Base-by-base conservation (phyloP, 2,329 filamentous ascomycete species). In the Penicillium polonicum region DNA sequence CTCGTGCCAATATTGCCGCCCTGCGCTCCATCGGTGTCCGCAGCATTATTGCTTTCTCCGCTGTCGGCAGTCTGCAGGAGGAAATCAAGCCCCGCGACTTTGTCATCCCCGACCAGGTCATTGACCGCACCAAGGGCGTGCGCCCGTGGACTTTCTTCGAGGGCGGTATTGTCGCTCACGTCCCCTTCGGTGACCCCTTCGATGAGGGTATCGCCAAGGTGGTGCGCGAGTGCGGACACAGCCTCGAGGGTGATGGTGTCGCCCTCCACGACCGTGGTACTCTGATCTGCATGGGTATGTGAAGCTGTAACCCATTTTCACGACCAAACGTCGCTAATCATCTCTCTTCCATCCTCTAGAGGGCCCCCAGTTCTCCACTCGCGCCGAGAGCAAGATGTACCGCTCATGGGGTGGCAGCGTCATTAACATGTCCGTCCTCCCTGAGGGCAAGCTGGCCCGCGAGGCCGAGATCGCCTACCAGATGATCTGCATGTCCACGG, bases 401-500 rank as follows among this genome's bases (percentile, higher is more conserved):
- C 91, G 94, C 67, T 83, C 86, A 60, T 97, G 92, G 90, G 93
- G 93, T 68, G 93, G 92, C 66, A 89, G 85, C 64, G 90, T 97
- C 52, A 97, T 99, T 82, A 97, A 97, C 84, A 99, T 99, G 94
- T 96, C 91, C 44, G 89, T 88, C 15, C 83, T 99, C 17, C 94
- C 94, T 21, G 94, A 99, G 79, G 90, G 93, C 49, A 99, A 99
- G 82, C 87, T 99, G 21, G 94, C 94, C 10, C 88, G 91, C 53
- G 94, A 99, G 80, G 94, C 94, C 25, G 94, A 99, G 81, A 89
- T 99, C 68, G 89, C 89, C 36, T 97, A 97, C 78, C 92, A 96
- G 80, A 95, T 97, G 85, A 96, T 99, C 71, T 96, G 93, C 82
- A 99, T 99, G 94, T 91, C 91, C 35, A 99, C 94, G 29, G 94